Evolutionary conservation across 1,284 basidiomycete species (phyloP).

Genomic region (Malassezia arunalokei): DNA sequence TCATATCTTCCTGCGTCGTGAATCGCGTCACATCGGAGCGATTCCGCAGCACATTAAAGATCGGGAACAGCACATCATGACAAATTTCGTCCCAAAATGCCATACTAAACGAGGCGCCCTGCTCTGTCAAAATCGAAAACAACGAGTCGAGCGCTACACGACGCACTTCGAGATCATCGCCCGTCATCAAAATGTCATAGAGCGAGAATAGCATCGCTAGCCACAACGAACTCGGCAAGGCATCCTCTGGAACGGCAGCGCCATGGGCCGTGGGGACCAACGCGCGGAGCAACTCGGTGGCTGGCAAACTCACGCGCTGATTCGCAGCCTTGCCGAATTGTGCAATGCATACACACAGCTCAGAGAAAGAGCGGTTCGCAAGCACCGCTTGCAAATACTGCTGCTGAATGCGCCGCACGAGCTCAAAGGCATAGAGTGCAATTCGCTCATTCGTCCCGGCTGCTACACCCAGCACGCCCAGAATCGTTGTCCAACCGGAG

Average conservation of each 20-base stretch:
- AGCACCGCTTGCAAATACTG: slow-evolving; percentile 86
- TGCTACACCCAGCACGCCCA: slow-evolving; percentile 90
- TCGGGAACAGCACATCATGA: slow-evolving; percentile 92
- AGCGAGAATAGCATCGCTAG: slow-evolving; percentile 91
- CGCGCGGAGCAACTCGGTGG: slow-evolving; percentile 87
- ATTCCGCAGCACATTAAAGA: slow-evolving; percentile 88
- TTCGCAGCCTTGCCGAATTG: slow-evolving; percentile 99
- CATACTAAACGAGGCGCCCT: slow-evolving; percentile 71
- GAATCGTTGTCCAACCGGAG: slow-evolving; percentile 98
- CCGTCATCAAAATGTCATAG: slow-evolving; percentile 99
- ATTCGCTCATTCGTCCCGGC: slow-evolving; percentile 89
- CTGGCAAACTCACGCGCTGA: slow-evolving; percentile 90
- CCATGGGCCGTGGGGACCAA: slow-evolving; percentile 54
- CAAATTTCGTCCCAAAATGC: slow-evolving; percentile 98
- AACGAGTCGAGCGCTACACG: slow-evolving; percentile 75
- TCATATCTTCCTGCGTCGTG: slow-evolving; percentile 95
- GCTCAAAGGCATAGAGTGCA: slow-evolving; percentile 85
- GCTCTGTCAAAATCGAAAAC: slow-evolving; percentile 82
- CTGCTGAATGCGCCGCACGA: slow-evolving; percentile 78
- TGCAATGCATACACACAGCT: slow-evolving; percentile 90
- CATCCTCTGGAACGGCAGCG: not conserved
- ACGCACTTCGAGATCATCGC: slow-evolving; percentile 94
- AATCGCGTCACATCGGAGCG: slow-evolving; percentile 70
- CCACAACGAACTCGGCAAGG: slow-evolving; percentile 51
- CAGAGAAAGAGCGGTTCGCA: slow-evolving; percentile 82